Conservation (phyloP, 305 asterid species). For the Plantago lanceolata region DNA sequence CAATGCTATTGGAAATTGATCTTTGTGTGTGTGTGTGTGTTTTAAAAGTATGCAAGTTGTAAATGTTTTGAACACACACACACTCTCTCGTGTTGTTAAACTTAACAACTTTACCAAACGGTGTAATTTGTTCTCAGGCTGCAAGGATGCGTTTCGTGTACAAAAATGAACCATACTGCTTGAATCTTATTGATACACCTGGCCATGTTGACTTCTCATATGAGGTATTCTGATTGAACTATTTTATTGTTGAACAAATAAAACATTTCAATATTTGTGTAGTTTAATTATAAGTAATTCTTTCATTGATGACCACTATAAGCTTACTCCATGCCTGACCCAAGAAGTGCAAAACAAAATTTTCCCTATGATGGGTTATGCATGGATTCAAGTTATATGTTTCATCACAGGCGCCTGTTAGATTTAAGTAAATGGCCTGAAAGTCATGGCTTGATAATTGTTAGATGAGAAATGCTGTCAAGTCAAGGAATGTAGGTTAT, state of each 20-base stretch:
- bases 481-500: background rate
- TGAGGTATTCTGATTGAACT: constrained; percentile 88
- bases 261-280: background rate
- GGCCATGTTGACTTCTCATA: constrained; percentile 99
- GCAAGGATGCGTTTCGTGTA: constrained; percentile 87
- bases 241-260: no score
- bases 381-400: background rate
- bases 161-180: constrained; percentile 73
- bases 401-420: background rate
- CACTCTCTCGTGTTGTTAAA: constrained; percentile 13
- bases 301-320: background rate
- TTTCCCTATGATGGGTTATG: background rate
- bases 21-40: no score
- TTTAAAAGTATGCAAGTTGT: no score
- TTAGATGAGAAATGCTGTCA: constrained; percentile 1
- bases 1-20: no score
- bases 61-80: no score
- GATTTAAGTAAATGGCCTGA: background rate
- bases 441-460: background rate
- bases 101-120: constrained; percentile 10
- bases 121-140: constrained; percentile 49
- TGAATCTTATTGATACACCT: constrained; percentile 96
- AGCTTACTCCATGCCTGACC: no score
- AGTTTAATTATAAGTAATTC: background rate
- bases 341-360: no score